Conservation (phyloP, 805 yeast genomes). For the Spathaspora girioi region DNA sequence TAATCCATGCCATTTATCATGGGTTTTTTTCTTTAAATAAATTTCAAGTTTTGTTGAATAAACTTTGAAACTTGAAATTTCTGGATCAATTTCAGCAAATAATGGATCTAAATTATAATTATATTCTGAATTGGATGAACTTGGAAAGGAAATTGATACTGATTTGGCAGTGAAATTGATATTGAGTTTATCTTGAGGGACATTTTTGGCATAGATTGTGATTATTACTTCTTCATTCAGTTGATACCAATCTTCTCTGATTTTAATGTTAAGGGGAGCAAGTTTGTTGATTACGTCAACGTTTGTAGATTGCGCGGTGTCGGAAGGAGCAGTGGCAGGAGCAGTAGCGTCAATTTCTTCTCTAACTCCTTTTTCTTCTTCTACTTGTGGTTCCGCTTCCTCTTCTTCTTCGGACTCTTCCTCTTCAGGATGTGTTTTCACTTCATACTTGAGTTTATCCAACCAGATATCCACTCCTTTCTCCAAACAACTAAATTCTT, state of each 20-base stretch:
- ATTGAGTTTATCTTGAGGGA: conserved; percentile 46
- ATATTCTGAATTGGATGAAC: conserved; percentile 51
- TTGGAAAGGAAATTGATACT: conserved; percentile 45
- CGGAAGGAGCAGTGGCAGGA: not conserved
- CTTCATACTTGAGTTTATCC: conserved; percentile 31
- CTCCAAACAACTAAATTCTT: conserved; percentile 41
- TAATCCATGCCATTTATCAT: conserved; percentile 53
- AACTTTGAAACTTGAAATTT: conserved; percentile 44
- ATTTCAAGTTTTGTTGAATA: conserved; percentile 76
- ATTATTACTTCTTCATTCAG: conserved; percentile 52
- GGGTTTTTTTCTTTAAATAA: conserved; percentile 44
- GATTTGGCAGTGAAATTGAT: conserved; percentile 37
- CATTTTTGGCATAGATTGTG: conserved; percentile 66
- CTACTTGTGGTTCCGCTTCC: no score
- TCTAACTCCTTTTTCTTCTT: not conserved
- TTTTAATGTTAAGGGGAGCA: conserved; percentile 36
- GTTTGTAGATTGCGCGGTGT: conserved; percentile 13
- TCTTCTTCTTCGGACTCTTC: conserved; percentile 7
- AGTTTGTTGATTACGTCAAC: conserved; percentile 32
- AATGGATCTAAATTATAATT: conserved; percentile 54
- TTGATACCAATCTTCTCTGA: conserved; percentile 58
- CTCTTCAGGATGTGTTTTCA: conserved; percentile 19
- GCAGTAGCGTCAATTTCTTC: not conserved
- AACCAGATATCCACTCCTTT: conserved; percentile 48
- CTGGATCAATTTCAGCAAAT: conserved; percentile 46